A percentile compares a stretch with the other conserved stretches of the same genome.
These are phyloP conservation scores for Pleoardoris graminearum DNA, from an alignment of 2,329 filamentous ascomycete genomes.

Conservation along the genomic window DNA sequence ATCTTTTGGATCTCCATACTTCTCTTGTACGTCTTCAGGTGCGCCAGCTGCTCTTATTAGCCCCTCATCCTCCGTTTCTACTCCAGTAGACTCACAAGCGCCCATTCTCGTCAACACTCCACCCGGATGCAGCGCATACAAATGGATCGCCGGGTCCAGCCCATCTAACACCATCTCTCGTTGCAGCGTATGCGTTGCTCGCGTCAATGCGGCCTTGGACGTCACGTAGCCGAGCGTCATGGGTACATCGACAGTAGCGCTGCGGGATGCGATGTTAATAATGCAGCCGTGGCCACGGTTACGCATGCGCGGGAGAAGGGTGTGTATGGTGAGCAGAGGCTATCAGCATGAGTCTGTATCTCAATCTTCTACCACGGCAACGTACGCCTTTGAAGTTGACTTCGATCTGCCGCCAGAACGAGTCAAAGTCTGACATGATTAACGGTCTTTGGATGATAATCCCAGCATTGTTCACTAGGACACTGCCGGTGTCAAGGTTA, in stretches of 20 bases:
- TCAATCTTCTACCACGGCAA: too few relatives aligned
- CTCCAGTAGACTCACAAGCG: slow-evolving; percentile 21
- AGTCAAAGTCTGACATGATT: slow-evolving; percentile 30
- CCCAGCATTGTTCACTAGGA: slow-evolving; percentile 36
- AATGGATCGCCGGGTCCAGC: slow-evolving; percentile 31
- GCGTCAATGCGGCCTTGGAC: slow-evolving; percentile 33
- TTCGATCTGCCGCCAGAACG: slow-evolving; percentile 37
- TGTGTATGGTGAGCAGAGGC: slow-evolving; percentile 34
- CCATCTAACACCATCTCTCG: slow-evolving; percentile 34
- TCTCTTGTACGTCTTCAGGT: slow-evolving; percentile 28
- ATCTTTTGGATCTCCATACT: slow-evolving; percentile 32
- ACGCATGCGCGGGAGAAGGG: slow-evolving; percentile 27
- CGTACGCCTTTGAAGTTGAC: slow-evolving; percentile 37
- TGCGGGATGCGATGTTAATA: slow-evolving; percentile 35
- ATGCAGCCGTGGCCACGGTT: slow-evolving; percentile 33
- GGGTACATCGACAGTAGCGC: slow-evolving; percentile 36
- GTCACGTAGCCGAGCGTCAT: slow-evolving; percentile 38
- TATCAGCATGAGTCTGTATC: slow-evolving; percentile 2
- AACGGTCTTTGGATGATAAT: slow-evolving; percentile 32
- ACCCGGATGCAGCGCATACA: slow-evolving; percentile 39
- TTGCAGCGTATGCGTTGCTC: slow-evolving; percentile 37
- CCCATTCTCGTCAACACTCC: slow-evolving; percentile 35
- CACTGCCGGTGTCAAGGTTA: too few relatives aligned
- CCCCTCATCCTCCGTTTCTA: not conserved
- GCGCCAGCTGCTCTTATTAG: slow-evolving; percentile 22